Conservation (phyloP, 306 rosid genomes). For the Begonia peltatifolia region DNA sequence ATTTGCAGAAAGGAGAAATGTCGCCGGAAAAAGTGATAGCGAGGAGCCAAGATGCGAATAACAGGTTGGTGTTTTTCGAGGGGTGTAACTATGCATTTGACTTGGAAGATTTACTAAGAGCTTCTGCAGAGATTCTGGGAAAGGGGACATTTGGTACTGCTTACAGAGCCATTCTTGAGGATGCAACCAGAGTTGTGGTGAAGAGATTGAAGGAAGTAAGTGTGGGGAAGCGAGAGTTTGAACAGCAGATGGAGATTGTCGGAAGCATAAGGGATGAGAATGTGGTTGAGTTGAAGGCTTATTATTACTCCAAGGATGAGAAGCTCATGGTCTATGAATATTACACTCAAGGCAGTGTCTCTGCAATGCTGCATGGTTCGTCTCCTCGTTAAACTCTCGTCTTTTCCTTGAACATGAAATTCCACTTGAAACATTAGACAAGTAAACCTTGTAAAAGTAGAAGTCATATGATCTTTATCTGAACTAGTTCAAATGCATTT, state of each 20-base stretch:
- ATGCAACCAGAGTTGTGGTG: constrained; percentile 63
- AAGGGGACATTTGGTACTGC: constrained; percentile 90
- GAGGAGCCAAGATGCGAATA: constrained; percentile 55
- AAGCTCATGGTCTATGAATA: constrained; percentile 61
- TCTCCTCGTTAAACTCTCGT: constrained; percentile 1
- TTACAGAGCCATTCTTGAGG: constrained; percentile 68
- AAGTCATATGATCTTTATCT: too few species aligned
- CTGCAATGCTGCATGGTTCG: constrained; percentile 68
- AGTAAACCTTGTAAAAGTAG: too few species aligned
- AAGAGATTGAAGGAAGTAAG: constrained; percentile 79
- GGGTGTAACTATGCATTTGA: constrained; percentile 70
- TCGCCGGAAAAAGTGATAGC: constrained; percentile 72
- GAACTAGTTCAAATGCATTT: too few species aligned
- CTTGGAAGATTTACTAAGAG: constrained; percentile 84
- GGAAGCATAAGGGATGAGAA: constrained; percentile 73
- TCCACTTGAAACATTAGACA: too few species aligned
- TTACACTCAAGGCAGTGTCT: constrained; percentile 55
- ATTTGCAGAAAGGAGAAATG: constrained; percentile 59
- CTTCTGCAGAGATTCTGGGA: constrained; percentile 88
- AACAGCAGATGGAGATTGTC: constrained; percentile 69
- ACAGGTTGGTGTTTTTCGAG: constrained; percentile 66
- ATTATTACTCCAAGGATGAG: constrained; percentile 66
- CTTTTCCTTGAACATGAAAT: background rate
- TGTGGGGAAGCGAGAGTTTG: constrained; percentile 54
- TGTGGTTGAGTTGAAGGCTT: constrained; percentile 75